A percentile compares a stretch with the other conserved stretches of the same genome.
Evolutionary conservation across 75 land plant species (phyloP).

Genomic region (Larix kaempferi): DNA sequence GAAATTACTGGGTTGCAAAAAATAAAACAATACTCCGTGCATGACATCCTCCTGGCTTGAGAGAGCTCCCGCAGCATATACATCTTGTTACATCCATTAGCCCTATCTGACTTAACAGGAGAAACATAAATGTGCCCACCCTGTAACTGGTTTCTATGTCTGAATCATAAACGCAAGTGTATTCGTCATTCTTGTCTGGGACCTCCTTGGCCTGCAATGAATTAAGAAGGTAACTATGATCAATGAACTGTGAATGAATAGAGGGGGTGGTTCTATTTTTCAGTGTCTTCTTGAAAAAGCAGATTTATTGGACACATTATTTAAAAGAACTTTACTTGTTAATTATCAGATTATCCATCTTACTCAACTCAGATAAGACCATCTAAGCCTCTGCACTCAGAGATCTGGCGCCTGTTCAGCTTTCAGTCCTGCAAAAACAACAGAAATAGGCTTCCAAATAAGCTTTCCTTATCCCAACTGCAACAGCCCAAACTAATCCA

Average conservation of each 20-base stretch:
- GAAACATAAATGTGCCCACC: conserved; percentile 70
- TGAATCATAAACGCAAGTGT: conserved; percentile 68
- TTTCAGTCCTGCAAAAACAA: too few relatives aligned
- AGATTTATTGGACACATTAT: neutral
- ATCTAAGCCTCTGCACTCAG: too few relatives aligned
- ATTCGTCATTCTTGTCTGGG: conserved; percentile 14
- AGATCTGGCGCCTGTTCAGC: too few relatives aligned
- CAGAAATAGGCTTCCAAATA: too few relatives aligned
- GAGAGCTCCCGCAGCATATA: conserved; percentile 81
- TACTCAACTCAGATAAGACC: neutral
- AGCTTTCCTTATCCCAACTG: too few relatives aligned
- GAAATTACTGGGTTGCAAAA: conserved; percentile 20
- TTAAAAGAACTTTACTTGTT: neutral
- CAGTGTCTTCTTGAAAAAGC: neutral
- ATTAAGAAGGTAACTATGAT: neutral
- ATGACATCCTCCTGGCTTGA: conserved; percentile 68
- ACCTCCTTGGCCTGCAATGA: conserved; percentile 24
- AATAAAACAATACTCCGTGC: conserved; percentile 75
- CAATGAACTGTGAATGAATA: neutral
- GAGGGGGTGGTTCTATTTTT: neutral
- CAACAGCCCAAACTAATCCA: too few relatives aligned
- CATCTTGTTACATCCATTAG: conserved; percentile 78
- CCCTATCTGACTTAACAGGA: conserved; percentile 54
- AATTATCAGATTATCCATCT: neutral
- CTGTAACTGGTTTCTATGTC: conserved; percentile 86